These are phyloP conservation scores for Cladophialophora chaetospira DNA, from an alignment of 2,329 filamentous ascomycete species.

Conservation along the genomic window DNA sequence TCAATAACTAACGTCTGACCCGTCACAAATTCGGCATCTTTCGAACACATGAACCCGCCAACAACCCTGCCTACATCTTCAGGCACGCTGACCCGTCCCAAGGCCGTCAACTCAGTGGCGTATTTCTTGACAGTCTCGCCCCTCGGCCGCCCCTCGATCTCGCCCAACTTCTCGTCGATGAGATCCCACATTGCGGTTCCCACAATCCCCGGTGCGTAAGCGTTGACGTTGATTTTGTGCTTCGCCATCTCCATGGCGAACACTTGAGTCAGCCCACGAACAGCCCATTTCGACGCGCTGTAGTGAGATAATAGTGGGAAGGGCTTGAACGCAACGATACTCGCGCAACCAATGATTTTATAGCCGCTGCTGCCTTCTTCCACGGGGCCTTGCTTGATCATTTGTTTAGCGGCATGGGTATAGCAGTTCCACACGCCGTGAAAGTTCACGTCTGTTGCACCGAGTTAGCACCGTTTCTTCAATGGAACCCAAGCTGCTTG, in stretches of 20 bases:
- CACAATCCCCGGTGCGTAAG: constrained; percentile 69
- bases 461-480: no score
- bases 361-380: constrained; percentile 38
- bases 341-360: constrained; percentile 58
- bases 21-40: constrained; percentile 64
- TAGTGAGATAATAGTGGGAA: constrained; percentile 64
- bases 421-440: constrained; percentile 66
- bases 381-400: constrained; percentile 62
- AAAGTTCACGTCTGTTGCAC: constrained; percentile 68
- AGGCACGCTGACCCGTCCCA: constrained; percentile 60
- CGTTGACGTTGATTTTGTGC: constrained; percentile 67
- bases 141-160: constrained; percentile 53
- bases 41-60: constrained; percentile 58
- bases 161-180: constrained; percentile 63
- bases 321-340: constrained; percentile 58
- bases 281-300: constrained; percentile 66
- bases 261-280: constrained; percentile 65
- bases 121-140: constrained; percentile 60
- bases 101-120: constrained; percentile 55
- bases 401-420: constrained; percentile 62
- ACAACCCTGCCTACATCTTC: constrained; percentile 66
- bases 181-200: constrained; percentile 69
- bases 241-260: constrained; percentile 67
- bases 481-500: no score
- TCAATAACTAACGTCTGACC: constrained; percentile 67